Conservation (phyloP, 2,329 filamentous ascomycete genomes). For the Aureobasidium melanogenum region DNA sequence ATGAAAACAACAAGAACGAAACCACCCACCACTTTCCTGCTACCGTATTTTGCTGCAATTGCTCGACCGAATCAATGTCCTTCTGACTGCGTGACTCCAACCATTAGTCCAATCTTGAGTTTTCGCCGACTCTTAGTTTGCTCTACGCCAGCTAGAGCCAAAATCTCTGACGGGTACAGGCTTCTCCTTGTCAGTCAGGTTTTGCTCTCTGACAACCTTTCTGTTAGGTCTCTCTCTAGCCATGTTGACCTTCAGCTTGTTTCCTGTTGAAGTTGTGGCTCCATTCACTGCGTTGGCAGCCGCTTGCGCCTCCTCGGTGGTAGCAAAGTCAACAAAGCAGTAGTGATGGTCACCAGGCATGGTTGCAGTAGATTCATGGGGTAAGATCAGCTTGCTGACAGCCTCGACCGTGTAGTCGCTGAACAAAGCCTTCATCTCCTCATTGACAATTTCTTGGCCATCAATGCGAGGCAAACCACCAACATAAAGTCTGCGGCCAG, state of each 20-base stretch:
- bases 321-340: conserved; percentile 24
- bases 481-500: conserved; percentile 38
- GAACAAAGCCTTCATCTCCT: conserved; percentile 37
- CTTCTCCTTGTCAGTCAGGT: background rate
- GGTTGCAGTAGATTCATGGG: conserved; percentile 11
- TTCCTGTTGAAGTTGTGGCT: conserved; percentile 16
- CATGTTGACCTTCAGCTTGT: conserved; percentile 17
- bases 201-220: conserved; percentile 8
- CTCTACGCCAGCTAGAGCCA: conserved; percentile 12
- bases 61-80: background rate
- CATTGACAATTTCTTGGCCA: conserved; percentile 33
- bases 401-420: conserved; percentile 36
- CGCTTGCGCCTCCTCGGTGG: conserved; percentile 19
- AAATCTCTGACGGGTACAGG: conserved; percentile 10
- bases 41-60: background rate
- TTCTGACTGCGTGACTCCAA: background rate
- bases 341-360: conserved; percentile 18
- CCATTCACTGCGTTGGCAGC: conserved; percentile 20
- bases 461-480: conserved; percentile 38
- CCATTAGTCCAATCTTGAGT: background rate
- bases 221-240: conserved; percentile 12
- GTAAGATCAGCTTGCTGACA: conserved; percentile 36
- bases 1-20: background rate
- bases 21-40: background rate
- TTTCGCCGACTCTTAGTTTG: background rate